These are phyloP conservation scores for Xanthoconium stramineum DNA, from an alignment of 768 basidiomycete species.

Conservation along the genomic window DNA sequence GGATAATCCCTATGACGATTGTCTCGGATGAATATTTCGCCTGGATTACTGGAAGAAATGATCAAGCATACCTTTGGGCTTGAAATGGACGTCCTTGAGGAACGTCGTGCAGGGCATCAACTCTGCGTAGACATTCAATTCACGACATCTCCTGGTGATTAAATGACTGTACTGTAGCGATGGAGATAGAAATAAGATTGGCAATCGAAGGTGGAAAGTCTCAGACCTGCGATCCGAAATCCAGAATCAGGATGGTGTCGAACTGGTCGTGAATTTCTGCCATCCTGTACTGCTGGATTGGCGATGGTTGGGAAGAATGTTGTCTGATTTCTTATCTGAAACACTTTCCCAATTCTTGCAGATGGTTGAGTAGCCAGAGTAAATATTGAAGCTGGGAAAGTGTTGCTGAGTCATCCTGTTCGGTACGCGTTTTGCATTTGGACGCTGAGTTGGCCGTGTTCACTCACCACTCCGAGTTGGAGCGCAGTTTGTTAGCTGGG, in stretches of 20 bases:
- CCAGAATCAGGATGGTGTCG: conserved; percentile 93
- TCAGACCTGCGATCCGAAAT: conserved; percentile 93
- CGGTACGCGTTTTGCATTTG: conserved; percentile 1
- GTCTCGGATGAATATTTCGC: background rate
- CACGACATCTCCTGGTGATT: conserved; percentile 96
- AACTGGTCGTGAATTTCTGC: conserved; percentile 92
- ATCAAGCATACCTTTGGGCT: conserved; percentile 76
- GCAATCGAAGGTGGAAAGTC: conserved; percentile 4
- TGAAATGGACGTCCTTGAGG: conserved; percentile 84
- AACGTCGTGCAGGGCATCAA: conserved; percentile 94
- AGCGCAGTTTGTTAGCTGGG: conserved; percentile 4
- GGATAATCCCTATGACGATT: conserved; percentile 69
- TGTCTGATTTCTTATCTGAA: background rate
- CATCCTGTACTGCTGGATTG: conserved; percentile 40
- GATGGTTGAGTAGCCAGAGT: background rate
- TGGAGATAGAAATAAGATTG: conserved; percentile 1
- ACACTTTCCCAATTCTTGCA: background rate
- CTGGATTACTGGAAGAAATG: background rate
- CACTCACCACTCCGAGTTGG: background rate
- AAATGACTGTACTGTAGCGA: conserved; percentile 84
- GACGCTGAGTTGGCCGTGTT: background rate
- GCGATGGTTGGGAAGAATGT: background rate
- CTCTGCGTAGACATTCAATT: conserved; percentile 96
- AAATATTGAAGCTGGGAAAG: conserved; percentile 6
- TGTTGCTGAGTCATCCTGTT: conserved; percentile 17